Evolutionary conservation across 768 basidiomycete species (phyloP).

Genomic region (Pleurotus citrinopileatus): DNA sequence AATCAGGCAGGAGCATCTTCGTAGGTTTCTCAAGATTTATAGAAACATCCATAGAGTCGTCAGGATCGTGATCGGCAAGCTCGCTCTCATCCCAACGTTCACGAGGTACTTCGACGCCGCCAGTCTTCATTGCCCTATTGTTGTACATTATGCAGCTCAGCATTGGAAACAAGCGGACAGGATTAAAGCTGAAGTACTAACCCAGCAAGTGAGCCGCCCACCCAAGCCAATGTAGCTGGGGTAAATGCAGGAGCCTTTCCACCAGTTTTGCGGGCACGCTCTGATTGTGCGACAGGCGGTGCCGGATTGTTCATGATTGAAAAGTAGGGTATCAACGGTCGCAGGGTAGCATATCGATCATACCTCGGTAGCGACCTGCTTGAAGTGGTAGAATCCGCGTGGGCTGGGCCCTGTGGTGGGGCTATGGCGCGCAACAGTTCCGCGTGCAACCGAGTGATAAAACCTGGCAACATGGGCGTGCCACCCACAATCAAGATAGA

Average conservation of each 20-base stretch:
- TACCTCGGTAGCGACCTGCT: constrained; percentile 44
- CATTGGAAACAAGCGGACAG: not conserved
- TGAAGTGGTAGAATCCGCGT: constrained; percentile 14
- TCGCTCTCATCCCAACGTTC: constrained; percentile 86
- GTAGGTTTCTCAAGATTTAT: constrained; percentile 31
- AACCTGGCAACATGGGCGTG: constrained; percentile 88
- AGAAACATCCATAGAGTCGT: constrained; percentile 36
- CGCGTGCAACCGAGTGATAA: constrained; percentile 82
- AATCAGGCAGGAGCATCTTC: constrained; percentile 68
- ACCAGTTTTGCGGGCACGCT: constrained; percentile 56
- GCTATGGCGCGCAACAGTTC: constrained; percentile 69
- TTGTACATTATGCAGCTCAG: constrained; percentile 6
- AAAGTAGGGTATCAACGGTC: constrained; percentile 68
- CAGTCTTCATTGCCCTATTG: constrained; percentile 85
- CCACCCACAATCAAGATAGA: constrained; percentile 89
- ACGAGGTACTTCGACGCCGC: constrained; percentile 75
- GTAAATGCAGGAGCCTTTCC: constrained; percentile 89
- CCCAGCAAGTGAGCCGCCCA: constrained; percentile 93
- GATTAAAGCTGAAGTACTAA: constrained; percentile 33
- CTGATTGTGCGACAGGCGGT: constrained; percentile 47
- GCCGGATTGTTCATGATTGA: constrained; percentile 85
- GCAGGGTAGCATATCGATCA: constrained; percentile 74
- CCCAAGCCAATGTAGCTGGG: constrained; percentile 82
- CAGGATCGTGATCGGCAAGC: constrained; percentile 37
- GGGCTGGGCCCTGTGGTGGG: constrained; percentile 22